Percentiles rank a stretch among this genome's conserved stretches.
Evolutionary conservation across 352 stramenopile genomes (phyloP).

Genomic region (Phytopythium sindhum): DNA sequence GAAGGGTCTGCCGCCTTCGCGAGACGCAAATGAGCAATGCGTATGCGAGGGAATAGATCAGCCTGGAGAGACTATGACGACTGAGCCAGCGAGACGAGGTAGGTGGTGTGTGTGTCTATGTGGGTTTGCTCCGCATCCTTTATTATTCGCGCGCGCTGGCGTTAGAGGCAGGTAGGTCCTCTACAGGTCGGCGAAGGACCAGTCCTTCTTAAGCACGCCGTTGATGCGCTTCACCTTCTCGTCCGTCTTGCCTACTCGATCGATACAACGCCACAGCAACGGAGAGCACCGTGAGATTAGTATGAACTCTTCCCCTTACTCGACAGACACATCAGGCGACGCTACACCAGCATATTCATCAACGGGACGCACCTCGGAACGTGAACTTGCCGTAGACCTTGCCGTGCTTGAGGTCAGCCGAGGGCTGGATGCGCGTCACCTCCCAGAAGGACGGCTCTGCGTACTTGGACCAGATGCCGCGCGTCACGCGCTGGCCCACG

Average conservation of each 20-base stretch:
- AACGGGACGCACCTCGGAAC: conserved; percentile 60
- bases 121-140: background rate
- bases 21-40: too few relatives aligned
- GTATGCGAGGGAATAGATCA: too few relatives aligned
- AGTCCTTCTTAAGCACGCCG: conserved; percentile 74
- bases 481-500: conserved; percentile 64
- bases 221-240: conserved; percentile 74
- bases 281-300: background rate
- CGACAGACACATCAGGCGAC: too few relatives aligned
- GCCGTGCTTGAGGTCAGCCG: conserved; percentile 79
- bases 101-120: background rate
- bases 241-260: conserved; percentile 58
- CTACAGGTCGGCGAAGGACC: conserved; percentile 15
- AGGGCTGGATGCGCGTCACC: conserved; percentile 73
- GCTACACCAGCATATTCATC: too few relatives aligned
- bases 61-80: background rate
- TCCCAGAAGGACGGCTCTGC: conserved; percentile 75
- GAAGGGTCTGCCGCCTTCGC: too few relatives aligned
- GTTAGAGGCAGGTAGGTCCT: background rate
- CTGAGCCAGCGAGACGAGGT: background rate
- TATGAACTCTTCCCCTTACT: too few relatives aligned
- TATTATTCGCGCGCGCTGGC: background rate
- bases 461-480: conserved; percentile 73
- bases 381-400: conserved; percentile 82
- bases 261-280: conserved; percentile 5